Evolutionary conservation across 441 rosid species (phyloP).

Genomic region (Mallotus repandus): DNA sequence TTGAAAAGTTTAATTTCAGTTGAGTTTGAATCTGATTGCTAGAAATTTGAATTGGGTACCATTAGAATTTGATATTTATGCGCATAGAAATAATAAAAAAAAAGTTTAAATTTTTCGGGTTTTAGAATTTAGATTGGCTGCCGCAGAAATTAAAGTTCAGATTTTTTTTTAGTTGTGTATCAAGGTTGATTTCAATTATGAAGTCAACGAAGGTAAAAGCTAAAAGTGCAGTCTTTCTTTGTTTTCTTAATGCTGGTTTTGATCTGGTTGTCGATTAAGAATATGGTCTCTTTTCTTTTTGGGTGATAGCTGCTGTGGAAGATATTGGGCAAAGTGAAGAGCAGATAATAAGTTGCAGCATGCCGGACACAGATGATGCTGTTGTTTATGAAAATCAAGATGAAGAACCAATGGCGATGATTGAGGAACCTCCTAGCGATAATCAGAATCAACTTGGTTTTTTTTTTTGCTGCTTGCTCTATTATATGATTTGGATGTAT

Average conservation of each 20-base stretch:
- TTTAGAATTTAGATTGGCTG: too few relatives aligned
- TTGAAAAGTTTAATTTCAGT: background rate
- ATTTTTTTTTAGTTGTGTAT: too few relatives aligned
- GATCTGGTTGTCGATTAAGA: background rate
- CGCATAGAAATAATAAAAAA: background rate
- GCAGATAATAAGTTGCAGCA: constrained; percentile 56
- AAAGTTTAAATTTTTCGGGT: too few relatives aligned
- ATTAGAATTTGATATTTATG: background rate
- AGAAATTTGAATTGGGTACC: background rate
- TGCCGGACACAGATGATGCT: constrained; percentile 77
- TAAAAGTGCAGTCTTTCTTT: background rate
- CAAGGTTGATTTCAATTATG: background rate
- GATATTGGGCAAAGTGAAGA: constrained; percentile 53
- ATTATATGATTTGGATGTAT: background rate
- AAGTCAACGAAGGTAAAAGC: background rate
- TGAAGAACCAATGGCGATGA: constrained; percentile 77
- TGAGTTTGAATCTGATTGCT: background rate
- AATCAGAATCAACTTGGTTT: constrained; percentile 26
- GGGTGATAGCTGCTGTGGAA: constrained; percentile 47
- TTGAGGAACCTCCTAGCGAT: constrained; percentile 77
- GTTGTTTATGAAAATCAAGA: constrained; percentile 73
- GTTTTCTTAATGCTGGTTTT: background rate
- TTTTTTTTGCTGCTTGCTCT: background rate
- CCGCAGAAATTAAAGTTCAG: too few relatives aligned
- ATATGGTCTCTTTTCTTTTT: constrained; percentile 21